Evolutionary conservation across 2,329 filamentous ascomycete genomes (phyloP).

Genomic region (Hortaea werneckii): DNA sequence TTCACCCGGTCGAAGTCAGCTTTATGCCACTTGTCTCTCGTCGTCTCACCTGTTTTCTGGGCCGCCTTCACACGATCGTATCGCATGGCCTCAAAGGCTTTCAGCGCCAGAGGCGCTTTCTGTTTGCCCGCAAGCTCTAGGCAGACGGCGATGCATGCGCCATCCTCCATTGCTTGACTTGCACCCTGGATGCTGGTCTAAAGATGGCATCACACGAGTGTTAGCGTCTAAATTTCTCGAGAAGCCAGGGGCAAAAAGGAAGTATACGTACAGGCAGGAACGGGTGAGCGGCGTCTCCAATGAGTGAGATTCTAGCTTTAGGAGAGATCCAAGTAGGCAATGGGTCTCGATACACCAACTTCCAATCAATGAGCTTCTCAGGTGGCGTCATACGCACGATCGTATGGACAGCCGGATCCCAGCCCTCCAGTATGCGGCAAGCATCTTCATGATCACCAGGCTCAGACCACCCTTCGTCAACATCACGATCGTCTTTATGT

Average conservation of each 20-base stretch:
- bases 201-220: too few relatives aligned
- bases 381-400: conserved; percentile 34
- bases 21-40: conserved; percentile 38
- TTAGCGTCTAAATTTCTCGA: too few relatives aligned
- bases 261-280: conserved; percentile 35
- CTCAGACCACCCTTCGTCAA: conserved; percentile 40
- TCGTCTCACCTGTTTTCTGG: conserved; percentile 14
- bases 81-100: conserved; percentile 16
- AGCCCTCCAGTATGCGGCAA: conserved; percentile 31
- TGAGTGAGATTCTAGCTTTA: conserved; percentile 40
- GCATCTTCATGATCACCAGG: conserved; percentile 33
- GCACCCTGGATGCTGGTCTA: conserved; percentile 41
- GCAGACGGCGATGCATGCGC: conserved; percentile 36
- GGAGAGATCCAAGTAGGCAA: conserved; percentile 45
- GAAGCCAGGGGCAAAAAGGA: too few relatives aligned
- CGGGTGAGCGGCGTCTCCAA: conserved; percentile 46
- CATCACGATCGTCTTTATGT: conserved; percentile 37
- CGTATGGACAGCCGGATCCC: conserved; percentile 38
- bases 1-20: conserved; percentile 40
- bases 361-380: conserved; percentile 39
- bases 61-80: conserved; percentile 15
- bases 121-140: conserved; percentile 34
- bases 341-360: conserved; percentile 46
- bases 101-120: conserved; percentile 21
- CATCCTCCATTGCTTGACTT: conserved; percentile 46